Conservation (phyloP, 495 filamentous ascomycete genomes). For the Penicillium coffeae region DNA sequence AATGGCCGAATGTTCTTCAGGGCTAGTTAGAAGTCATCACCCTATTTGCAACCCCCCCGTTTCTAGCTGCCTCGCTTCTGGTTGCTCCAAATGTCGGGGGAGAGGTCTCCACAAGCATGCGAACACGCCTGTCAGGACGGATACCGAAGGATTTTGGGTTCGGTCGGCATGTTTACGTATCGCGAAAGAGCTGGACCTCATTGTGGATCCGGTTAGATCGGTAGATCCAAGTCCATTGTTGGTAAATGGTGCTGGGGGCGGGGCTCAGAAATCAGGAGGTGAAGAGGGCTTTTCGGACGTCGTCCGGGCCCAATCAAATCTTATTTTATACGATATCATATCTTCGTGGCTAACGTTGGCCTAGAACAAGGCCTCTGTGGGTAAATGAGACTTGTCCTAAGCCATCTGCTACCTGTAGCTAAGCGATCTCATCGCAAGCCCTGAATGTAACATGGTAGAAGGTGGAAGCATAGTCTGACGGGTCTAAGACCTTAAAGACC, state of each 20-base stretch:
- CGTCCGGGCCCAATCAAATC: not conserved
- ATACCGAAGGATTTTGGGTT: not conserved
- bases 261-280: too few relatives aligned
- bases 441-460: not conserved
- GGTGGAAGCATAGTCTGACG: too few relatives aligned
- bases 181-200: not conserved
- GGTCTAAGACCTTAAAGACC: too few relatives aligned
- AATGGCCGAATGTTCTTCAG: not conserved
- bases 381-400: not conserved
- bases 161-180: not conserved
- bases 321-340: not conserved
- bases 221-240: not conserved
- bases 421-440: not conserved
- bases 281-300: not conserved
- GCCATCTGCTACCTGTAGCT: not conserved
- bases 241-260: not conserved
- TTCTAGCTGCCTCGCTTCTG: constrained; percentile 2
- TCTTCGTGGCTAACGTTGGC: not conserved
- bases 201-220: not conserved
- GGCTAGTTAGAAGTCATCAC: too few relatives aligned
- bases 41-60: not conserved
- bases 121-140: not conserved
- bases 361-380: not conserved
- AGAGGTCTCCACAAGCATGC: too few relatives aligned
- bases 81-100: constrained; percentile 10